Base-by-base conservation (phyloP, 2,329 filamentous ascomycete genomes). In the Talaromyces sp. region DNA sequence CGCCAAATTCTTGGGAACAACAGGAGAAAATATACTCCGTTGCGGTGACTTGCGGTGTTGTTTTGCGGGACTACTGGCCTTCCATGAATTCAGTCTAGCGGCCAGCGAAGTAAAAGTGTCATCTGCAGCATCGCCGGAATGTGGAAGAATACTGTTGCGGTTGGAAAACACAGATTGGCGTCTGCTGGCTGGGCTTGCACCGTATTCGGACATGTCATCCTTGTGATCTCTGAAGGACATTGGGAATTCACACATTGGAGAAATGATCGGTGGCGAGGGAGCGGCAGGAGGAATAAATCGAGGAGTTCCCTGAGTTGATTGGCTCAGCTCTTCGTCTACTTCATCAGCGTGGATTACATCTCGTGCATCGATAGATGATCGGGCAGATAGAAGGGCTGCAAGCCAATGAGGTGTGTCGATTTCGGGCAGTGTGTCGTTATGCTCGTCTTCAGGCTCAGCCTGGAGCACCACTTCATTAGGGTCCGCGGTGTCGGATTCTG, bases 51-150 rank as follows among this genome's bases (percentile, higher is more conserved):
- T 45, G 25, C 50, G 70, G 62, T 67, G 70, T 73, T 70, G 67
- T 58, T 75, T 74, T 68, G 84, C 71, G 2, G 87, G 86, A 68
- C 86, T 90, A 27, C 81, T 81, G 1, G 88, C 82, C 68, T 84
- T 83, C 89, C 90, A 92, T 27, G 83, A 81, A 66, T 80, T 83
- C 4, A 91, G 78, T 70, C 89, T 84, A 43, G 84, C 80, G 3
- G 86, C 86, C 43, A 92, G 78, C 27, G 88, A 86, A 1, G 87
- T 90, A 67, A 90, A 89, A 1, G 87, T 87, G 61, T 86, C 73
- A 19, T 78, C 56, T 4, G 47, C 77, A 35, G 49, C 22, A 10
- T 27, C 22, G 49, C 49, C 27, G n/a, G 60, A 19, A 25, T 41
- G 9, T 3, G 61, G 61, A 25, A 66, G 54, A 50, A 66, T 61